Conservation (phyloP, 163 green algal species). For the Prototheca cutis region DNA sequence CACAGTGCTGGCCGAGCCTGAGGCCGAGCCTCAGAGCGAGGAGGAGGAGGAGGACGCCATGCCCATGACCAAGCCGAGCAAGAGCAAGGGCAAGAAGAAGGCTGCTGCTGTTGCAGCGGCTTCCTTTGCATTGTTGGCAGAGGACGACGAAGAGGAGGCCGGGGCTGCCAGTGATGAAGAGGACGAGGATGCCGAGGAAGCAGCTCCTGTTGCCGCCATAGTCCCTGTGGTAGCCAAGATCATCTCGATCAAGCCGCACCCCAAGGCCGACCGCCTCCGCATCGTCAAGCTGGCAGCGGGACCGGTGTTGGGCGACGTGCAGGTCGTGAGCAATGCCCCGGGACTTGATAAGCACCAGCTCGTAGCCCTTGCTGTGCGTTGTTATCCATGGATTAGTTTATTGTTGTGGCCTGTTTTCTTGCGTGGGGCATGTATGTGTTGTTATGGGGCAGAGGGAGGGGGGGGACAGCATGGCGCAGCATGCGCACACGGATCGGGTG, state of each 20-base stretch:
- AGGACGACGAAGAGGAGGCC: conserved; percentile 16
- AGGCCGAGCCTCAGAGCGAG: background rate
- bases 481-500: too few relatives aligned
- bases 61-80: conserved; percentile 18
- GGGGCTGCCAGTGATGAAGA: conserved; percentile 32
- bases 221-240: conserved; percentile 55
- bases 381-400: too few relatives aligned
- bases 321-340: conserved; percentile 58
- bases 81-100: conserved; percentile 26
- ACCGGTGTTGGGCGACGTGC: background rate
- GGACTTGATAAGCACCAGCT: conserved; percentile 55
- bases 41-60: conserved; percentile 26
- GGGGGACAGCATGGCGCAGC: too few relatives aligned
- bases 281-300: conserved; percentile 36
- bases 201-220: conserved; percentile 21
- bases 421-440: too few relatives aligned
- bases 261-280: conserved; percentile 58
- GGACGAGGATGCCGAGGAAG: conserved; percentile 27
- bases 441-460: too few relatives aligned
- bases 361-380: conserved; percentile 60
- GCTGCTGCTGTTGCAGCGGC: conserved; percentile 16
- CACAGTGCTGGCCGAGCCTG: background rate
- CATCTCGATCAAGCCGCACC: conserved; percentile 39
- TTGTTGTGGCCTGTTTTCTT: too few relatives aligned
- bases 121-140: conserved; percentile 40